phyloP scores from a whole-genome alignment of 768 basidiomycete genomes.

The Neoboletus brunneissimus region DNA sequence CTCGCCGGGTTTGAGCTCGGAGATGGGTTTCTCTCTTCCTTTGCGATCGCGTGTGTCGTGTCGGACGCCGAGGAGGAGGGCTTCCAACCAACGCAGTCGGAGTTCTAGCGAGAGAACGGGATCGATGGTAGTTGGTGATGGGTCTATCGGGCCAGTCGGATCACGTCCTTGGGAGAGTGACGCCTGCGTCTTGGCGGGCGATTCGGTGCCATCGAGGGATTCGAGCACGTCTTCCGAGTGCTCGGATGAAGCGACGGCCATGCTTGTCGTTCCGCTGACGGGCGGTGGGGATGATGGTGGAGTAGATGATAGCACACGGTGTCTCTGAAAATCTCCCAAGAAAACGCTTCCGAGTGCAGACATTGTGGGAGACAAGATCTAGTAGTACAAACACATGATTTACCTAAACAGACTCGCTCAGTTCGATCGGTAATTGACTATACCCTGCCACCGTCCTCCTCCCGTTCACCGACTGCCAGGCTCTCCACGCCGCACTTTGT shows the following conservation, averaged over 20 bases:
- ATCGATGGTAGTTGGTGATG: conserved; percentile 41
- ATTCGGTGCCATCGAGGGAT: conserved; percentile 20
- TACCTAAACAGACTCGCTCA: conserved; percentile 38
- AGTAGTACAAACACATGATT: background rate
- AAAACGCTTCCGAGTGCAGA: conserved; percentile 73
- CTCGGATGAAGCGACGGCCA: conserved; percentile 12
- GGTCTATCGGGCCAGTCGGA: background rate
- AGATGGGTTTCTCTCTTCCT: conserved; percentile 30
- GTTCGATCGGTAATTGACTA: conserved; percentile 68
- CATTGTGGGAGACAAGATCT: conserved; percentile 24
- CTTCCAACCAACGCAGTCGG: conserved; percentile 77
- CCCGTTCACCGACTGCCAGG: conserved; percentile 47
- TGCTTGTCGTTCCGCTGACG: conserved; percentile 8
- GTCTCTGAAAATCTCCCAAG: conserved; percentile 71
- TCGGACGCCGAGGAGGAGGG: conserved; percentile 64
- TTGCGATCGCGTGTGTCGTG: conserved; percentile 44
- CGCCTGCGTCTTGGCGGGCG: conserved; percentile 12
- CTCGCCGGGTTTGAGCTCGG: conserved; percentile 48
- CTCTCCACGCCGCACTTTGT: conserved; percentile 41
- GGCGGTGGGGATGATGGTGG: conserved; percentile 46
- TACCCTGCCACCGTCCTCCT: conserved; percentile 52
- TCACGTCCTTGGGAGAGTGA: conserved; percentile 9
- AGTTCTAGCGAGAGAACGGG: conserved; percentile 70
- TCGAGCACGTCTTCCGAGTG: conserved; percentile 21
- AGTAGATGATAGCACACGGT: conserved; percentile 59